Percentiles rank a stretch among this genome's conserved stretches.
Evolutionary conservation across 1,284 basidiomycete species (phyloP).

Genomic region (Cystobasidiaceae sp.): DNA sequence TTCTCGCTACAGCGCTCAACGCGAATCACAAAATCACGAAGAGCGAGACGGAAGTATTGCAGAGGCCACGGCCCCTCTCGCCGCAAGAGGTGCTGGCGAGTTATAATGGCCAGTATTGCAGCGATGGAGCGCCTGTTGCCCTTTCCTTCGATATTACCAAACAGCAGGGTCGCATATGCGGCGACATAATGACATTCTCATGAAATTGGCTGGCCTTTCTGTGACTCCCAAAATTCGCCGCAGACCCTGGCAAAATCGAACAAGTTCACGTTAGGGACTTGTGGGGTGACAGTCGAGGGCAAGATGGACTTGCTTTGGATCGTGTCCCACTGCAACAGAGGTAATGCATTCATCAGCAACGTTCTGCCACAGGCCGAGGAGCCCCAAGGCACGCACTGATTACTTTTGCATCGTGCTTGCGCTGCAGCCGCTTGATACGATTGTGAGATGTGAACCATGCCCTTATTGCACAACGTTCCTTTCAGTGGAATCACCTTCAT

Average conservation of each 20-base stretch:
- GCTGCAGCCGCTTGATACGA: constrained; percentile 19
- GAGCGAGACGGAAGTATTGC: no score
- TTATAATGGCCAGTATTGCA: no score
- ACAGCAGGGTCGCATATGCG: no score
- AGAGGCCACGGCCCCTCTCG: no score
- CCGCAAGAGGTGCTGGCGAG: no score
- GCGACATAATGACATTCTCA: no score
- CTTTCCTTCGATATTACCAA: no score
- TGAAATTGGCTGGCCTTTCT: not conserved
- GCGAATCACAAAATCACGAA: no score
- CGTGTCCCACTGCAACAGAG: constrained; percentile 2
- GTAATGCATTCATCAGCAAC: not conserved
- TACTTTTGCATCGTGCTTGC: not conserved
- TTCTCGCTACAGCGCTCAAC: no score
- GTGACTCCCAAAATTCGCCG: not conserved
- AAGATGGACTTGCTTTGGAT: constrained; percentile 1
- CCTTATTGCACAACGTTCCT: not conserved
- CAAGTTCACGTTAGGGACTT: not conserved
- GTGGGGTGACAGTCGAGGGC: not conserved
- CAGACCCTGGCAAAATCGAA: not conserved
- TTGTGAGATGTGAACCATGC: constrained; percentile 31
- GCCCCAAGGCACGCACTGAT: constrained; percentile 13
- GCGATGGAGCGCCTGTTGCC: no score
- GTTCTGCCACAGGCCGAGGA: not conserved
- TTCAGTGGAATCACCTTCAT: not conserved